Evolutionary conservation across 2,329 filamentous ascomycete genomes (phyloP).

Genomic region (Amphichorda felina): DNA sequence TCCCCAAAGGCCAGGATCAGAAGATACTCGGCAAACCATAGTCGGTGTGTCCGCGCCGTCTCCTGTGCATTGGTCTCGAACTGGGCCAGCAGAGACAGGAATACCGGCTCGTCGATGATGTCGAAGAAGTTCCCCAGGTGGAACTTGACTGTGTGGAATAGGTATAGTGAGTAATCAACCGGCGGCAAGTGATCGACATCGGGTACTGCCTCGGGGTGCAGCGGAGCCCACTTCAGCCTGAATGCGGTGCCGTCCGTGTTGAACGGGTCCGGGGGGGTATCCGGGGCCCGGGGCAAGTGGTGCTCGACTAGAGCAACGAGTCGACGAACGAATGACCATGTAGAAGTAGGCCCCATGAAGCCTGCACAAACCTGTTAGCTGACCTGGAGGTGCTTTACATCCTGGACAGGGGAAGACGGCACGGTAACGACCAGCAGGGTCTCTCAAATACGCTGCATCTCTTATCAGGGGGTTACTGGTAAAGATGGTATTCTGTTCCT

Average conservation of each 20-base stretch:
- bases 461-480: constrained; percentile 1
- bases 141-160: constrained; percentile 5
- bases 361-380: not conserved
- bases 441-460: constrained; percentile 1
- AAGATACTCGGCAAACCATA: constrained; percentile 20
- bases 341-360: constrained; percentile 3
- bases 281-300: not conserved
- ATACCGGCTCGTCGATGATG: constrained; percentile 2
- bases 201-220: not conserved
- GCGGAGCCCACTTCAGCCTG: not conserved
- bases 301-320: constrained; percentile 1
- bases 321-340: constrained; percentile 2
- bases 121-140: constrained; percentile 1
- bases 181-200: not conserved
- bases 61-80: not conserved
- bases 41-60: not conserved
- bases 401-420: not conserved
- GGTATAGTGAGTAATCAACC: constrained; percentile 3
- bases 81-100: not conserved
- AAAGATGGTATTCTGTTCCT: no score
- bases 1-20: constrained; percentile 20
- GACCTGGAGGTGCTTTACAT: not conserved
- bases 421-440: constrained; percentile 2
- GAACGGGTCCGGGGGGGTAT: constrained; percentile 3
- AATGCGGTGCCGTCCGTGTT: constrained; percentile 3